Evolutionary conservation across 2,329 filamentous ascomycete genomes (phyloP).

Genomic region (Calonectria pteridis): DNA sequence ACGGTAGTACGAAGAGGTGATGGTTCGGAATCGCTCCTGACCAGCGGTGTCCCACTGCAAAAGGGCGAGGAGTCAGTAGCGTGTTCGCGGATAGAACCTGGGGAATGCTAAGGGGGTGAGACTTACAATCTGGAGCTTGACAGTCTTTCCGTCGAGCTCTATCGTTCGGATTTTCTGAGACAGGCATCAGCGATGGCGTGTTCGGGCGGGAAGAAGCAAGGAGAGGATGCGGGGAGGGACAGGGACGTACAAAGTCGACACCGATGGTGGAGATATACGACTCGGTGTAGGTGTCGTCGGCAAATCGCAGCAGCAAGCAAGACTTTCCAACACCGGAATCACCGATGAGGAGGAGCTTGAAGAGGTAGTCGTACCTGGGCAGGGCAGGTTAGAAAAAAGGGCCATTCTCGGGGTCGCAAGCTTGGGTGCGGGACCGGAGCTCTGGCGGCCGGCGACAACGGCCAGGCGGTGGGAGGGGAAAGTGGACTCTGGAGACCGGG

Average conservation of each 20-base stretch:
- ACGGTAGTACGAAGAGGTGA: conserved; percentile 99
- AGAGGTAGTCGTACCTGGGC: conserved; percentile 98
- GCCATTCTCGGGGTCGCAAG: conserved; percentile 25
- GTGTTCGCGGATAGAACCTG: background rate
- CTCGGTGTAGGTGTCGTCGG: conserved; percentile 99
- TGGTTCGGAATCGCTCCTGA: conserved; percentile 99
- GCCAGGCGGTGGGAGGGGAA: conserved; percentile 20
- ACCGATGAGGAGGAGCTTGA: conserved; percentile 99
- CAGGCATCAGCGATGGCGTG: conserved; percentile 29
- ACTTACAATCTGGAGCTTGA: conserved; percentile 98
- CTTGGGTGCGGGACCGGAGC: background rate
- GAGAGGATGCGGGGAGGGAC: background rate
- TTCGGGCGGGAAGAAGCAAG: conserved; percentile 1
- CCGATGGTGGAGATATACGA: conserved; percentile 99
- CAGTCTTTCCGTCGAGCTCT: conserved; percentile 99
- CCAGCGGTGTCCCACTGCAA: conserved; percentile 97
- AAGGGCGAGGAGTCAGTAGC: conserved; percentile 27
- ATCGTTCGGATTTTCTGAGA: conserved; percentile 98
- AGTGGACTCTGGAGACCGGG: conserved; percentile 43
- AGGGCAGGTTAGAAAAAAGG: conserved; percentile 42
- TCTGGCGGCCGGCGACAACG: conserved; percentile 1
- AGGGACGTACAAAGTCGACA: conserved; percentile 90
- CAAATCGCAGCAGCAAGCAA: conserved; percentile 96
- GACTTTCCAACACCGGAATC: conserved; percentile 99
- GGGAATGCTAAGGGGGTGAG: background rate